A percentile compares a stretch with the other conserved stretches of the same genome.
Evolutionary conservation across 441 rosid genomes (phyloP).

Genomic region (Eruca vesicaria): DNA sequence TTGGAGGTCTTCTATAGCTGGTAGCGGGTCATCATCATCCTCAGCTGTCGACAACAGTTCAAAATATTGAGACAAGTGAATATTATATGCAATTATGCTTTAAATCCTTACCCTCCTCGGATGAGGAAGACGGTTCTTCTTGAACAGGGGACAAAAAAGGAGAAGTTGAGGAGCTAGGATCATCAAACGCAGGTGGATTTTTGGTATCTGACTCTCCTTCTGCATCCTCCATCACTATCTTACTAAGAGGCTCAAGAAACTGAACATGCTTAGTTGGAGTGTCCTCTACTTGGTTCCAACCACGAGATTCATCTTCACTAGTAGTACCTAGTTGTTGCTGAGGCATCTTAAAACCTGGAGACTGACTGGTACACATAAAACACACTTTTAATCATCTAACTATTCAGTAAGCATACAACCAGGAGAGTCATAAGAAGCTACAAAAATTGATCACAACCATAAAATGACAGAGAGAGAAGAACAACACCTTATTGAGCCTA

Average conservation of each 20-base stretch:
- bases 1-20: slow-evolving; percentile 85
- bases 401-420: not conserved
- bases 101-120: slow-evolving; percentile 69
- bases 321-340: not conserved
- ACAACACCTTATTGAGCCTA: slow-evolving; percentile 6
- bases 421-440: not conserved
- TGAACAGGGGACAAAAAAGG: slow-evolving; percentile 70
- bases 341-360: not conserved
- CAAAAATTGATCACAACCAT: not conserved
- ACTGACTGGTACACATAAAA: not conserved
- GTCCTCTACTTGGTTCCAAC: not conserved
- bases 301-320: not conserved
- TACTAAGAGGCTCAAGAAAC: slow-evolving; percentile 67
- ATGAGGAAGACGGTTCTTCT: slow-evolving; percentile 86
- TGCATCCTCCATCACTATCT: slow-evolving; percentile 56
- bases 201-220: slow-evolving; percentile 55
- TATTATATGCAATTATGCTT: not conserved
- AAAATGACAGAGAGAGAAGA: not conserved
- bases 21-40: slow-evolving; percentile 86
- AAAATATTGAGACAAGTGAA: slow-evolving; percentile 25
- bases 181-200: slow-evolving; percentile 54
- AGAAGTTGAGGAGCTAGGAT: slow-evolving; percentile 60
- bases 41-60: slow-evolving; percentile 47
- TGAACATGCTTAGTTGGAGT: slow-evolving; percentile 36
- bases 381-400: not conserved